Evolutionary conservation across 2,329 filamentous ascomycete species (phyloP).

Genomic region (Phialophora expanda): DNA sequence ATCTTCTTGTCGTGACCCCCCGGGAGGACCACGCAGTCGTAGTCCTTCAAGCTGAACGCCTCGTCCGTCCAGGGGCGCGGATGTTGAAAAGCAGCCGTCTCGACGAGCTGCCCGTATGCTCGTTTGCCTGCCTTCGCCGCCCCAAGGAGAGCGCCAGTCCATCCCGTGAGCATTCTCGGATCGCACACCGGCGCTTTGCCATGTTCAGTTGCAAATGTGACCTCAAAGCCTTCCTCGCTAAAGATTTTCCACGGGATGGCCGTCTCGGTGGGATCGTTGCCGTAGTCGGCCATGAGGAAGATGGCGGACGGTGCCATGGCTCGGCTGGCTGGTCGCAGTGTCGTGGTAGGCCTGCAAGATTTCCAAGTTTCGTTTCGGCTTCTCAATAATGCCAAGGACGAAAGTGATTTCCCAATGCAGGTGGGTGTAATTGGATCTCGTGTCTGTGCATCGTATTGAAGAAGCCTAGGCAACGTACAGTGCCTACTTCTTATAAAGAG

Average conservation of each 20-base stretch:
- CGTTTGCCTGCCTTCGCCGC: conserved; percentile 39
- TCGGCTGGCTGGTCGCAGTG: not conserved
- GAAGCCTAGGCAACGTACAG: not conserved
- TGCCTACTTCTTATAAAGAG: too few species aligned
- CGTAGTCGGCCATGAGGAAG: conserved; percentile 61
- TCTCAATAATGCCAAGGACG: not conserved
- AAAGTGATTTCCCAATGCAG: not conserved
- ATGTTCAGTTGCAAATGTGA: conserved; percentile 58
- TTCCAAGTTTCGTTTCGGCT: not conserved
- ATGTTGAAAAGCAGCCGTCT: conserved; percentile 49
- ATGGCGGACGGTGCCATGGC: conserved; percentile 47
- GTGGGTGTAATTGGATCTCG: not conserved
- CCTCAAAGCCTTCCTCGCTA: conserved; percentile 55
- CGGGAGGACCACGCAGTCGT: conserved; percentile 58
- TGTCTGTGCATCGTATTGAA: not conserved
- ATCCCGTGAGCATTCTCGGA: conserved; percentile 55
- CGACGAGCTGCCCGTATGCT: conserved; percentile 54
- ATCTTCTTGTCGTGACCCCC: conserved; percentile 61
- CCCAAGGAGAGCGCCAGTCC: conserved; percentile 59
- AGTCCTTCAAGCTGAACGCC: conserved; percentile 53
- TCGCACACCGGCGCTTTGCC: conserved; percentile 58
- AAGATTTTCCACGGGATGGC: conserved; percentile 57
- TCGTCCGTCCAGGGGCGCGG: conserved; percentile 54
- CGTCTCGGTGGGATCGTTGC: conserved; percentile 62
- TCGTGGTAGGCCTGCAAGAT: not conserved